Base-by-base conservation (phyloP, 108 stramenopile species). In the Mayamaea pseudoterrestris region DNA sequence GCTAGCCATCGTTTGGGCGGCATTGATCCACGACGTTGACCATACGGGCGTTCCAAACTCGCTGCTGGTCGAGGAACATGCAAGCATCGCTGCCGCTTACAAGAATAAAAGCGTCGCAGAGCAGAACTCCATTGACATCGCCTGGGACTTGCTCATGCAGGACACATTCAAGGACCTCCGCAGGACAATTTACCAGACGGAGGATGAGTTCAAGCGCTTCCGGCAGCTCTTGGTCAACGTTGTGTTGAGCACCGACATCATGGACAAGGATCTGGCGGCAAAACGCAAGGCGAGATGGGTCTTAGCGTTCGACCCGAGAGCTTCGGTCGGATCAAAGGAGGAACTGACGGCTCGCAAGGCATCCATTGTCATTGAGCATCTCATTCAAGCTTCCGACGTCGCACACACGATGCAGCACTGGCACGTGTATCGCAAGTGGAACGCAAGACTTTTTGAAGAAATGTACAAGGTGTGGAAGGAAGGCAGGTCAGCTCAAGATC, bases 1-100 rank as follows among this genome's bases (percentile, higher is more conserved):
- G 40, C 69, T 78, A 44, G 71, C 68, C 9, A 26, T 56, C 27
- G 62, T 73, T 2, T 59, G 73, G 21, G 54, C 71, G 2, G 71
- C 76, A n/a, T 53, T 78, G 24, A 60, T 78, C 21, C 76, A 78
- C 44, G 76, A 78, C 56, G 68, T 69, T 24, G 76, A 78, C 35
- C 76, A 78, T 47, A 44, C 51, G 16, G 76, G 76, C 9, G 57
- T 77, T n/a, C 39, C 67, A 9, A 77, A 77, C 52, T 50, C 58
- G 8, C 64, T 58, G 32, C 52, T 77, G 23, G 55, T 65, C 44
- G 68, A 69, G 35, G 71, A 77, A 28, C 34, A 60, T 9, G 29
- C 44, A 25, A 44, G 50, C 13, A 14, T 72, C 2, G 65, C 57
- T 6, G 20, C 36, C 0, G 13, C 46, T 21, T 69, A 53, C 48